Evolutionary conservation across 768 basidiomycete genomes (phyloP).

Genomic region (Boletus pseudopeckii): DNA sequence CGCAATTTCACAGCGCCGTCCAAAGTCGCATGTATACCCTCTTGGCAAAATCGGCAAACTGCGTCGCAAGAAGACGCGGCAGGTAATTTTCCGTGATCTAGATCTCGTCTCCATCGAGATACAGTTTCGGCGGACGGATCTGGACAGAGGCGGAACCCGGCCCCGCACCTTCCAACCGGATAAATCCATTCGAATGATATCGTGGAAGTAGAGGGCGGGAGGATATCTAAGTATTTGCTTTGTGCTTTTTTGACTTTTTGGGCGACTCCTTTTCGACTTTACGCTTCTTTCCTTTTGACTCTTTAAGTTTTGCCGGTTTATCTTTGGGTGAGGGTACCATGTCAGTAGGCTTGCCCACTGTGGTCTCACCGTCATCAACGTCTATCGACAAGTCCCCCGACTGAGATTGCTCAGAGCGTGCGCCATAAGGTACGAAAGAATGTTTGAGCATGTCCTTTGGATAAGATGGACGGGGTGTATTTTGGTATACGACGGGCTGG

Average conservation of each 20-base stretch:
- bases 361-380: slow-evolving; percentile 22
- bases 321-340: background rate
- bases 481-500: slow-evolving; percentile 35
- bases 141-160: background rate
- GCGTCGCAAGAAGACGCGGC: background rate
- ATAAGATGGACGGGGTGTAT: slow-evolving; percentile 55
- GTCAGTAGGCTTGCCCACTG: slow-evolving; percentile 19
- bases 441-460: slow-evolving; percentile 62
- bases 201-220: background rate
- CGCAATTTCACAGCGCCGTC: slow-evolving; percentile 8
- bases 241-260: slow-evolving; percentile 51
- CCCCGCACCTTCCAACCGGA: background rate
- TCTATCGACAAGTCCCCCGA: slow-evolving; percentile 19
- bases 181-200: too few relatives aligned
- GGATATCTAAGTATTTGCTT: slow-evolving; percentile 16
- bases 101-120: background rate
- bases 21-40: background rate
- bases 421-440: slow-evolving; percentile 60
- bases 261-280: slow-evolving; percentile 45
- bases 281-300: slow-evolving; percentile 38
- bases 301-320: slow-evolving; percentile 18
- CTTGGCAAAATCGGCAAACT: background rate
- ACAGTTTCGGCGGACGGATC: background rate
- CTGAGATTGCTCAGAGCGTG: slow-evolving; percentile 25
- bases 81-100: background rate